phyloP scores from a whole-genome alignment of 2,329 filamentous ascomycete species.

The Ceratocystis huliohia region DNA sequence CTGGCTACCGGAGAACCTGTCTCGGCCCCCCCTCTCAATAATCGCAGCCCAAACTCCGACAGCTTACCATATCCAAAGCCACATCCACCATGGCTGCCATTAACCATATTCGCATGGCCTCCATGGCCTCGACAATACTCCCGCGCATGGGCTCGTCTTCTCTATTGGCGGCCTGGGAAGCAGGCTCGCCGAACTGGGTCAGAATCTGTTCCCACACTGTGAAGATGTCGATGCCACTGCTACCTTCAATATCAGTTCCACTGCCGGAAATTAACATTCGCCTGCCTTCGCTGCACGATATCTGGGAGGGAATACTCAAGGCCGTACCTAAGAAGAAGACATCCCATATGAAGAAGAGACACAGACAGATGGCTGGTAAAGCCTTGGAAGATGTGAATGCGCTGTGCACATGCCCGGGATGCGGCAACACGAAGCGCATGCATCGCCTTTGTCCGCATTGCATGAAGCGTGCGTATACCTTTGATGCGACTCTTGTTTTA shows the following conservation, averaged over 20 bases:
- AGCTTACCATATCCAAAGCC: neutral
- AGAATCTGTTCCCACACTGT: constrained; percentile 15
- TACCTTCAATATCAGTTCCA: constrained; percentile 44
- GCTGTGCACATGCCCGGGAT: constrained; percentile 79
- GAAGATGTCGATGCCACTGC: constrained; percentile 29
- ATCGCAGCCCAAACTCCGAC: neutral
- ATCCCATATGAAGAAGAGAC: constrained; percentile 87
- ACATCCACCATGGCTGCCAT: constrained; percentile 5
- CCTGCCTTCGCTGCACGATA: constrained; percentile 51
- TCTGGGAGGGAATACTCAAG: constrained; percentile 85
- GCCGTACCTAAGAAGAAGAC: constrained; percentile 99
- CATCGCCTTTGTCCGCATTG: constrained; percentile 84
- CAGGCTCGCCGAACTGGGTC: constrained; percentile 8
- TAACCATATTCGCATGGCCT: constrained; percentile 15
- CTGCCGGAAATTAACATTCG: constrained; percentile 47
- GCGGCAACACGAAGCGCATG: constrained; percentile 74
- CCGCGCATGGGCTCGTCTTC: constrained; percentile 13
- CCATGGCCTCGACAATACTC: constrained; percentile 10
- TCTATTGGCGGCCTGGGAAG: constrained; percentile 2
- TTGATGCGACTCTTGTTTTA: neutral
- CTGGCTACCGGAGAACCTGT: neutral
- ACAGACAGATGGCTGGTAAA: constrained; percentile 91
- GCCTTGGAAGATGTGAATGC: constrained; percentile 79
- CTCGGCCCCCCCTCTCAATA: neutral
- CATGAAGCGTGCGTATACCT: constrained; percentile 53